Evolutionary conservation across 2,329 filamentous ascomycete genomes (phyloP).

Genomic region (Aspergillus intermedius): DNA sequence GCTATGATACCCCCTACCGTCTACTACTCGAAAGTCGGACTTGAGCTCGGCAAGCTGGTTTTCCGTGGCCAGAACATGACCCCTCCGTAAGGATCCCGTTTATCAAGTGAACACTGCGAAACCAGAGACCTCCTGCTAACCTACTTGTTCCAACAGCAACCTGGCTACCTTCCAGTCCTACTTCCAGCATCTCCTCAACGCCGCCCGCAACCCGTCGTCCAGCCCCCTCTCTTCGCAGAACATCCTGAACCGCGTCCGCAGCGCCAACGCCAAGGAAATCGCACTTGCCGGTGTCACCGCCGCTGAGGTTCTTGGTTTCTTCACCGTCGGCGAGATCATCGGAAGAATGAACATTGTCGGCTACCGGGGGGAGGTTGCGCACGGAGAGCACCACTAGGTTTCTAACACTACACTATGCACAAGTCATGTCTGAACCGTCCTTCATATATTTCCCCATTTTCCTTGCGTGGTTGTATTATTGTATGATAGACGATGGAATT

Average conservation of each 20-base stretch:
- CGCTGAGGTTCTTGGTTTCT: conserved; percentile 91
- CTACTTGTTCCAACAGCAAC: conserved; percentile 48
- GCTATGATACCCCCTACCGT: conserved; percentile 77
- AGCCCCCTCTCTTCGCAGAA: conserved; percentile 50
- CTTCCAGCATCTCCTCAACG: conserved; percentile 68
- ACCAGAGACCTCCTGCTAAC: neutral
- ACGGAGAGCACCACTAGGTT: conserved; percentile 32
- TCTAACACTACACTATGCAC: conserved; percentile 18
- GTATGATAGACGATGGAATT: conserved; percentile 45
- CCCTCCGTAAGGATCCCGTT: conserved; percentile 71
- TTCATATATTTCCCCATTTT: conserved; percentile 27
- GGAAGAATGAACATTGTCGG: conserved; percentile 92
- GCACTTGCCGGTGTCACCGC: conserved; percentile 67
- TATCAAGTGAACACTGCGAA: neutral
- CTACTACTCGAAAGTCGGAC: conserved; percentile 85
- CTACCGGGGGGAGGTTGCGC: conserved; percentile 65
- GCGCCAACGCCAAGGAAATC: conserved; percentile 64
- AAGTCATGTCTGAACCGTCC: conserved; percentile 20
- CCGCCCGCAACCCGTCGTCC: conserved; percentile 62
- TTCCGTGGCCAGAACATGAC: conserved; percentile 85
- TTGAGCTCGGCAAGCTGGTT: conserved; percentile 83
- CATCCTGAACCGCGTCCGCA: conserved; percentile 56
- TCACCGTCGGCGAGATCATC: conserved; percentile 95
- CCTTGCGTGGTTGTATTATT: conserved; percentile 32
- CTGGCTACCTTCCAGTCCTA: conserved; percentile 77